These are phyloP conservation scores for Phylloporus sp. DNA, from an alignment of 768 basidiomycete species.

Conservation along the genomic window DNA sequence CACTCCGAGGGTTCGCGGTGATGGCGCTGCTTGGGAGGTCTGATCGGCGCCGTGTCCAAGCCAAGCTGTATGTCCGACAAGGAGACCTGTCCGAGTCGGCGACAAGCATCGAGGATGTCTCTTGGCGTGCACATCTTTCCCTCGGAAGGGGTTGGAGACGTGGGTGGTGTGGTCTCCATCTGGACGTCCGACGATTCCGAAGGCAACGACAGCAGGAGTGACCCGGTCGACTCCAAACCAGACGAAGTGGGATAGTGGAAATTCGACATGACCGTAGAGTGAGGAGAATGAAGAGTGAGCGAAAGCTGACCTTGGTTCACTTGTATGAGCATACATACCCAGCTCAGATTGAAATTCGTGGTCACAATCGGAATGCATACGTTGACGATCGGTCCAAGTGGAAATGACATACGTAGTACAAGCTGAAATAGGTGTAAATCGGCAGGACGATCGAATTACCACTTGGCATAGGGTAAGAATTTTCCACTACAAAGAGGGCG, in stretches of 20 bases:
- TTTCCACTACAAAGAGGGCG: slow-evolving; percentile 51
- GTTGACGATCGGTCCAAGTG: slow-evolving; percentile 1
- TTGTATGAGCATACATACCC: neutral
- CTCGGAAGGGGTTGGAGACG: slow-evolving; percentile 16
- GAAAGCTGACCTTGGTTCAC: slow-evolving; percentile 3
- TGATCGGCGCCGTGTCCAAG: neutral
- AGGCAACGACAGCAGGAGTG: slow-evolving; percentile 6
- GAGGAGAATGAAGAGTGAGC: neutral
- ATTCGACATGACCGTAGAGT: slow-evolving; percentile 2
- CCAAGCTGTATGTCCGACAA: neutral
- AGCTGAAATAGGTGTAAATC: neutral
- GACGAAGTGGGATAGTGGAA: slow-evolving; percentile 3
- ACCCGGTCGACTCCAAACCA: slow-evolving; percentile 9
- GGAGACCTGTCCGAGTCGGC: slow-evolving; percentile 7
- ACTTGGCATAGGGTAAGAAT: slow-evolving; percentile 68
- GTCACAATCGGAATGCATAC: neutral
- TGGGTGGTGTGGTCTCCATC: slow-evolving; percentile 18
- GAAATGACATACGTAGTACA: slow-evolving; percentile 1
- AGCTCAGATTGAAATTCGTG: slow-evolving; percentile 14
- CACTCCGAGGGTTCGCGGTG: neutral
- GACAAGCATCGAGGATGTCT: slow-evolving; percentile 13
- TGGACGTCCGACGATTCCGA: slow-evolving; percentile 15
- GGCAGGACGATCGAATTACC: slow-evolving; percentile 38
- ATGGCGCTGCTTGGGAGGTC: neutral
- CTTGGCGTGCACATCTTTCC: slow-evolving; percentile 3